Evolutionary conservation across 1,284 basidiomycete species (phyloP).

Genomic region (Apiotrichum brassicae): DNA sequence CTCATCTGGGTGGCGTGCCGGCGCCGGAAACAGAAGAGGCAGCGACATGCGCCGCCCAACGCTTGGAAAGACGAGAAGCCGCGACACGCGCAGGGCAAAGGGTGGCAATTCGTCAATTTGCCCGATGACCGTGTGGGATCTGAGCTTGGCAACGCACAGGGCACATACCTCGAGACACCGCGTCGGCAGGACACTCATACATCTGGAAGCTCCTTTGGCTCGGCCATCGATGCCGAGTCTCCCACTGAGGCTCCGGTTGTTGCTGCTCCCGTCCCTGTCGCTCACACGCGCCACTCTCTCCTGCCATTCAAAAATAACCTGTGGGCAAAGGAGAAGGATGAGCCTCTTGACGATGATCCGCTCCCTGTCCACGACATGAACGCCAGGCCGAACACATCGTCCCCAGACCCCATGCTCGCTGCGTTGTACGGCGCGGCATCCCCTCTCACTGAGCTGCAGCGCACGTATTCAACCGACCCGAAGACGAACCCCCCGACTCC

Average conservation of each 20-base stretch:
- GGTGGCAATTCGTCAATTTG: constrained; percentile 9
- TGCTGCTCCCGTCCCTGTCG: not conserved
- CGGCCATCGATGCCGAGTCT: too few relatives aligned
- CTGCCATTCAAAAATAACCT: constrained; percentile 8
- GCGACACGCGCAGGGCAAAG: constrained; percentile 9
- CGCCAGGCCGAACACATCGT: not conserved
- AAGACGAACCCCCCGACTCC: not conserved
- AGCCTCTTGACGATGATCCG: not conserved
- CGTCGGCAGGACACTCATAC: constrained; percentile 1
- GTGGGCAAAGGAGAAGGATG: constrained; percentile 1
- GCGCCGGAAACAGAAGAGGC: not conserved
- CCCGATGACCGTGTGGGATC: not conserved
- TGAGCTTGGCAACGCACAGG: not conserved
- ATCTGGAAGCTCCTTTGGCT: constrained; percentile 10
- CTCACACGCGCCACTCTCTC: constrained; percentile 6
- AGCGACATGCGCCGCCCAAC: not conserved
- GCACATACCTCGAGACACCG: not conserved
- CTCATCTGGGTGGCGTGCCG: constrained; percentile 8
- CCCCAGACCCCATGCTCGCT: constrained; percentile 10
- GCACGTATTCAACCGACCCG: not conserved
- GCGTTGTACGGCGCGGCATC: constrained; percentile 9
- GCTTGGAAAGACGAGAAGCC: constrained; percentile 5
- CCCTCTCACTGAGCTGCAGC: constrained; percentile 11
- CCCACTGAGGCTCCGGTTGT: not conserved
- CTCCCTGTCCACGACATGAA: not conserved